Base-by-base conservation (phyloP, 371 early-diverging fungal species). In the Coemansia sp. region DNA sequence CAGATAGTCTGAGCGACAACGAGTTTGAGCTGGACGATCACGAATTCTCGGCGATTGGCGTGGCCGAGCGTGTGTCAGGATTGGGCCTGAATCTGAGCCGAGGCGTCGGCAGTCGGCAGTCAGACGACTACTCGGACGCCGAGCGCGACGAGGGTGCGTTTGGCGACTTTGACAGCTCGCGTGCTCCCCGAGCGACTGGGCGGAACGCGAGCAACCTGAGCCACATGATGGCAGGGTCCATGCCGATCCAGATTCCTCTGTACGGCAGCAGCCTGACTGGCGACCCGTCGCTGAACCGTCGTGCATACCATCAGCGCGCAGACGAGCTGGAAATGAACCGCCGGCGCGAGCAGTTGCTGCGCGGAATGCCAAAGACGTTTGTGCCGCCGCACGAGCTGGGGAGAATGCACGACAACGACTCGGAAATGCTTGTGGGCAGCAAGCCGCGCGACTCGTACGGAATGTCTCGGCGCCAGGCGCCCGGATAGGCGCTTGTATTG, bases 301-400 rank as follows among this genome's bases (percentile, higher is more conserved):
- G 69, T 14, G 73, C 73, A 51, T n/a, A 48, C 20, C 42, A 62
- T 12, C 69, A 59, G 55, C 64, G 69, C 0, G 69, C 60, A 0
- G 78, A 73, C 50, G 78, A 77, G 20, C 23, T 14, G 11, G 69
- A 77, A 51, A 68, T 50, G 75, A 53, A 25, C 23, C 61, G 70
- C 14, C 50, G 78, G 9, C 55, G 63, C n/a, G 63, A 74, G 23
- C 65, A 69, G 69, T 53, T 68, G 18, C 55, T 65, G 21, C 64
- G 67, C 16, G 66, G 51, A 3, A 44, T 78, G 61, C 75, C 78
- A 39, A 74, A 68, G 63, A 73, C 78, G 20, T 78, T 78, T 69
- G 64, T 74, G 55, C 78, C 78, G 11, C 78, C 75, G 59, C 78
- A 78, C 48, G 23, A 68, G 66, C 75, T 78, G 62, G 65, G 64